Evolutionary conservation across 306 rosid species (phyloP).

Genomic region (Cucurbita moschata): DNA sequence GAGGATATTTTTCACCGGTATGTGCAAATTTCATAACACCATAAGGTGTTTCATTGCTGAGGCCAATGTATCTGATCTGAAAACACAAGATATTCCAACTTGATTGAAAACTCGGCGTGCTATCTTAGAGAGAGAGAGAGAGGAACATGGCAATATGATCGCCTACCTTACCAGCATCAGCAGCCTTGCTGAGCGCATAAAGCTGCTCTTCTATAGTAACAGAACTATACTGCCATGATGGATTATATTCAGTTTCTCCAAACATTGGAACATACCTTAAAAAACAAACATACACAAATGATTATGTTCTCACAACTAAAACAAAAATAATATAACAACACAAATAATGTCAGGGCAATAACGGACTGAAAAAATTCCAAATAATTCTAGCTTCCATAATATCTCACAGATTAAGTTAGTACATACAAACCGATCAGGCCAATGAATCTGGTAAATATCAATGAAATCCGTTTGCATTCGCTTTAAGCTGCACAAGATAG

Average conservation of each 20-base stretch:
- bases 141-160: conserved; percentile 2
- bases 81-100: conserved; percentile 7
- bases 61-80: conserved; percentile 74
- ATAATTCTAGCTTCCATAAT: background rate
- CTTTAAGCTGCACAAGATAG: conserved; percentile 47
- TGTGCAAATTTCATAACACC: conserved; percentile 87
- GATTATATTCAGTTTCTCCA: conserved; percentile 79
- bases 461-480: conserved; percentile 65
- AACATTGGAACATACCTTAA: conserved; percentile 85
- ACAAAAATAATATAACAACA: background rate
- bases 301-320: background rate
- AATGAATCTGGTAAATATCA: conserved; percentile 86
- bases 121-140: background rate
- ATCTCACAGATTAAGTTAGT: conserved; percentile 9
- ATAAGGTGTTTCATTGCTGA: conserved; percentile 87
- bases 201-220: conserved; percentile 66
- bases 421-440: conserved; percentile 98
- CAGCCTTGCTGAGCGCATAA: conserved; percentile 51
- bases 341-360: background rate
- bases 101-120: background rate
- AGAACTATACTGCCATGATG: conserved; percentile 39
- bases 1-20: conserved; percentile 33
- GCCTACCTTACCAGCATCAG: conserved; percentile 62
- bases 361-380: background rate
- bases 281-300: conserved; percentile 2